Base-by-base conservation (phyloP, 192 early-diverging fungal genomes). In the Funneliformis mosseae region DNA sequence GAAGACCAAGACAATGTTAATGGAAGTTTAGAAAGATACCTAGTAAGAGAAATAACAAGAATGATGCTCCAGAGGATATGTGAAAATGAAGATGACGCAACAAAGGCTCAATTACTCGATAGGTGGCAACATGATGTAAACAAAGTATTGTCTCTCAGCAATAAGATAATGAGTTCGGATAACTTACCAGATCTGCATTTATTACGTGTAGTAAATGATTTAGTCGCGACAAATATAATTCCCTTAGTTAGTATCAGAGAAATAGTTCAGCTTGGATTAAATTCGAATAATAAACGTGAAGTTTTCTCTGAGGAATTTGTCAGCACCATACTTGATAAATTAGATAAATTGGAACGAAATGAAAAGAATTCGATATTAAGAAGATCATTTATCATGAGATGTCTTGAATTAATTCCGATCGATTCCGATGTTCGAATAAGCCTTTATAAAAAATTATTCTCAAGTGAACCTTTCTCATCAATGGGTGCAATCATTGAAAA, bases 381-480 rank as follows among this genome's bases (percentile, higher is more conserved):
- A 25, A 25, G 38, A 50, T 64, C 74, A 42, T 64, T 81, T 38
- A 25, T 81, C 23, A 28, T 28, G 9, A 39, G 60, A 62, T 77
- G 50, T 21, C 63, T 81, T 28, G 59, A 42, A 25, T 43, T 63
- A 1, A 25, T 81, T 43, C 39, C 42, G 1, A 21, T 41, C 5
- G 59, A 81, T 16, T 81, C 80, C n/a, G 27, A 18, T 14, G 33
- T 43, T 55, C 55, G 16, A 21, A 2, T 77, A 38, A 12, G n/a
- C 8, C 62, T 81, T 18, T 81, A 74, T 48, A 18, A 75, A 14
- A 67, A 67, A 0, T 23, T 81, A 27, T 77, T 81, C 33, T 63
- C 80, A 16, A 18, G 23, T 25, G 48, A n/a, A 39, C 62, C 43
- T 5, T 67, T 77, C 12, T 62, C 74, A 7, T 64, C 66, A 1